phyloP scores from a whole-genome alignment of 768 basidiomycete species.

The Trametes sanguinea region DNA sequence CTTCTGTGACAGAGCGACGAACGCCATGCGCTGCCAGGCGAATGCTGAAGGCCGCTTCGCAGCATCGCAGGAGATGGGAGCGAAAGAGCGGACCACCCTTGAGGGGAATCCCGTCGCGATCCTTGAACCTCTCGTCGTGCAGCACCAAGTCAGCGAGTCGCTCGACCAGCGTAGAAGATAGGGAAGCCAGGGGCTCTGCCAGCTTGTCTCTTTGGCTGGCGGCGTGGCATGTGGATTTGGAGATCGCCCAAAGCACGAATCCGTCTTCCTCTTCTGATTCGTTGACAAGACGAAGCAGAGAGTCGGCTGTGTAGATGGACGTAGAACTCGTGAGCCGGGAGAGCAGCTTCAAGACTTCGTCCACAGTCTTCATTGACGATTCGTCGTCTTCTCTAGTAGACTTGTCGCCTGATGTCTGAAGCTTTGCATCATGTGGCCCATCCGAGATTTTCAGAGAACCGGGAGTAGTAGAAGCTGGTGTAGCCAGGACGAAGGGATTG shows the following conservation, averaged over 20 bases:
- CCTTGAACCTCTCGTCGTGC: constrained; percentile 83
- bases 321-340: neutral
- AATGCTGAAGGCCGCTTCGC: constrained; percentile 95
- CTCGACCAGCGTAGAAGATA: constrained; percentile 92
- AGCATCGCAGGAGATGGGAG: constrained; percentile 93
- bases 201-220: neutral
- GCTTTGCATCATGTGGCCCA: no score
- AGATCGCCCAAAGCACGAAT: neutral
- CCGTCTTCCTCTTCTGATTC: neutral
- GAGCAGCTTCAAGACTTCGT: neutral
- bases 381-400: no score
- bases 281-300: neutral
- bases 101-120: constrained; percentile 79
- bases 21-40: constrained; percentile 64
- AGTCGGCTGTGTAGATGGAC: neutral
- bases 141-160: constrained; percentile 85
- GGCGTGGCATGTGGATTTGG: neutral
- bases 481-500: no score
- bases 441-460: no score
- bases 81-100: constrained; percentile 93
- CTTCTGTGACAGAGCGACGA: constrained; percentile 52
- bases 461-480: no score
- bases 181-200: constrained; percentile 91
- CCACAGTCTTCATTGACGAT: no score
- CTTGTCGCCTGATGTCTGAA: no score